Conservation (phyloP, 2,329 filamentous ascomycete species). For the Pezicula carpinea region DNA sequence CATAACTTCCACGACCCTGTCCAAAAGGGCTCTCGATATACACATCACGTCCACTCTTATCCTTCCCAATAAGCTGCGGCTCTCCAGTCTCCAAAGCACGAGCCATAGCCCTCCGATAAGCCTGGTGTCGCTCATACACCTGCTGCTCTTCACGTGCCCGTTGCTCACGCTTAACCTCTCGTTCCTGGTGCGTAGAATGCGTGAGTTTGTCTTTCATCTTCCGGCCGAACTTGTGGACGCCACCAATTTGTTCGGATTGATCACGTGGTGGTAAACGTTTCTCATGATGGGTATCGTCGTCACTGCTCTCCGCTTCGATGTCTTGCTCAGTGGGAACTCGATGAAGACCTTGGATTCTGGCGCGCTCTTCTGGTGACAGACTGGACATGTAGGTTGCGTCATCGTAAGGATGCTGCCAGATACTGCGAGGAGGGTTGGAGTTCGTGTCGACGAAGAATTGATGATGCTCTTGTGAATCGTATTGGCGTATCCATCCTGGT, state of each 20-base stretch:
- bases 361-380: constrained; percentile 43
- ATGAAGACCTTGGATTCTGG: constrained; percentile 36
- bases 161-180: constrained; percentile 38
- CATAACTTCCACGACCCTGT: constrained; percentile 20
- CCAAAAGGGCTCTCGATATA: constrained; percentile 52
- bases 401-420: constrained; percentile 59
- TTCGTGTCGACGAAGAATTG: constrained; percentile 61
- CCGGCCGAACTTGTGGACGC: constrained; percentile 43
- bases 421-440: constrained; percentile 47
- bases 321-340: constrained; percentile 32
- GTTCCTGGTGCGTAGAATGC: constrained; percentile 49
- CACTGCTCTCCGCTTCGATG: constrained; percentile 39
- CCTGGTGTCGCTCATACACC: constrained; percentile 47
- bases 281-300: constrained; percentile 37
- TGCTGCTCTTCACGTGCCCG: constrained; percentile 45
- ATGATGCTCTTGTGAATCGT: constrained; percentile 47
- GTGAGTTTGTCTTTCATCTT: constrained; percentile 58
- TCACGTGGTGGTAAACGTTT: constrained; percentile 16
- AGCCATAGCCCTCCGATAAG: constrained; percentile 44
- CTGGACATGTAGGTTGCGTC: constrained; percentile 48
- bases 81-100: constrained; percentile 47
- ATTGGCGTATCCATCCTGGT: constrained; percentile 51
- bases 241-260: constrained; percentile 19
- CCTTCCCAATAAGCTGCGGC: constrained; percentile 50
- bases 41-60: constrained; percentile 48